Conservation (phyloP, 495 filamentous ascomycete species). For the Penicillium fimorum region DNA sequence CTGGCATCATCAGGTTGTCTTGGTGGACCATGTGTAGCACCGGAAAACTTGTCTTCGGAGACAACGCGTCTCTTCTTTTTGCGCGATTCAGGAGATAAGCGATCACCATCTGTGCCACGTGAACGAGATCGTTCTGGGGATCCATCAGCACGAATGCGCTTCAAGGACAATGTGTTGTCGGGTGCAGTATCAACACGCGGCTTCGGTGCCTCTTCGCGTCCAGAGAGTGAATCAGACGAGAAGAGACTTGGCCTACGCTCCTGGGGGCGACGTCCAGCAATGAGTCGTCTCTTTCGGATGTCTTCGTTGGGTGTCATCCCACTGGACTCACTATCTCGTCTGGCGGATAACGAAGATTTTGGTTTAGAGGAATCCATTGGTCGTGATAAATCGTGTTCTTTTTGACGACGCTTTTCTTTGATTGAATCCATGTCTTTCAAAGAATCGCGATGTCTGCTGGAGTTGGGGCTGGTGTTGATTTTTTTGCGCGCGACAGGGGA, state of each 20-base stretch:
- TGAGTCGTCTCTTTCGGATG: slow-evolving; percentile 41
- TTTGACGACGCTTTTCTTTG: slow-evolving; percentile 40
- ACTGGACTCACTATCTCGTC: slow-evolving; percentile 39
- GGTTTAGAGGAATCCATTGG: slow-evolving; percentile 23
- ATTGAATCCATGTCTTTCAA: slow-evolving; percentile 29
- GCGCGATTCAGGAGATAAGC: slow-evolving; percentile 33
- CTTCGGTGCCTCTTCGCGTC: slow-evolving; percentile 37
- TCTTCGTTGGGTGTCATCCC: slow-evolving; percentile 36
- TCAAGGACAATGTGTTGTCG: slow-evolving; percentile 42
- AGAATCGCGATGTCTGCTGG: slow-evolving; percentile 26
- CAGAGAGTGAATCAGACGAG: slow-evolving; percentile 45
- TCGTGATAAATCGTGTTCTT: slow-evolving; percentile 38
- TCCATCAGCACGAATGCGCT: slow-evolving; percentile 64
- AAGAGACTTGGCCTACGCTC: slow-evolving; percentile 41
- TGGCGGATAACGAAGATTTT: slow-evolving; percentile 24
- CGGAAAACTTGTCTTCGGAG: slow-evolving; percentile 41
- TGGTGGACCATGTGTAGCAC: slow-evolving; percentile 31
- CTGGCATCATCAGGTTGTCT: slow-evolving; percentile 30
- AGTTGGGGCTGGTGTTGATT: slow-evolving; percentile 33
- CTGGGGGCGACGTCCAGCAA: slow-evolving; percentile 44
- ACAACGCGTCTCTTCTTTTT: slow-evolving; percentile 53
- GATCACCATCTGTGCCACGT: slow-evolving; percentile 46
- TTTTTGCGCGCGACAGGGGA: slow-evolving; percentile 51
- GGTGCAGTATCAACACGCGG: slow-evolving; percentile 32
- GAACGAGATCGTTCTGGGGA: slow-evolving; percentile 63